Percentiles rank a stretch among this genome's conserved stretches.
Conservation (phyloP, 2,329 filamentous ascomycete genomes). For the Raffaelea albimanens region DNA sequence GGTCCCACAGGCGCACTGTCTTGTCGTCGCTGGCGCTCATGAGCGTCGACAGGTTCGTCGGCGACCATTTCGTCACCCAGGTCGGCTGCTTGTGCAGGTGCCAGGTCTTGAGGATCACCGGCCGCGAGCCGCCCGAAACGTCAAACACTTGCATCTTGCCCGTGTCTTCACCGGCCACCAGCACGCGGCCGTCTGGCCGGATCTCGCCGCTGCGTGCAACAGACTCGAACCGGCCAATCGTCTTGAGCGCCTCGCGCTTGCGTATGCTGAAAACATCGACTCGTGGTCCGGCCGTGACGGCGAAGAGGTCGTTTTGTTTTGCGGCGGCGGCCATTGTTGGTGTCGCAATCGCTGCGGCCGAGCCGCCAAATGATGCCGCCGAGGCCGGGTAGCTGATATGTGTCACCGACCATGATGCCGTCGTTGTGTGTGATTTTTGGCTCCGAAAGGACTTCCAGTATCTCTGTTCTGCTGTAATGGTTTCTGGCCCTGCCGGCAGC, state of each 20-base stretch:
- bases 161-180: constrained; percentile 85
- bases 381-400: constrained; percentile 67
- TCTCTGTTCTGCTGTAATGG: constrained; percentile 80
- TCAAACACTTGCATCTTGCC: constrained; percentile 95
- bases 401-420: constrained; percentile 80
- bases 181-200: constrained; percentile 74
- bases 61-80: constrained; percentile 88
- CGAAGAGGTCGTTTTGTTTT: constrained; percentile 64
- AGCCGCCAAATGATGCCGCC: constrained; percentile 23
- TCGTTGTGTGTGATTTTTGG: constrained; percentile 80
- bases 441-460: constrained; percentile 97
- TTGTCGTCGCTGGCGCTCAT: constrained; percentile 89
- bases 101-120: constrained; percentile 94
- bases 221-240: constrained; percentile 87
- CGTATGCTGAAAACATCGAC: constrained; percentile 90
- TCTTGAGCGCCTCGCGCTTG: constrained; percentile 86
- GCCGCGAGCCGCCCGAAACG: constrained; percentile 52
- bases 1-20: constrained; percentile 88
- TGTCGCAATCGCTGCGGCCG: constrained; percentile 29
- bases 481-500: constrained; percentile 71
- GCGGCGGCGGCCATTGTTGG: constrained; percentile 28
- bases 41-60: constrained; percentile 72
- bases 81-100: constrained; percentile 88
- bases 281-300: constrained; percentile 86
- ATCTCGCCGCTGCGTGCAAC: constrained; percentile 85